A percentile compares a stretch with the other conserved stretches of the same genome.
Evolutionary conservation across 2,329 filamentous ascomycete species (phyloP).

Genomic region (Fonsecaea nubica): DNA sequence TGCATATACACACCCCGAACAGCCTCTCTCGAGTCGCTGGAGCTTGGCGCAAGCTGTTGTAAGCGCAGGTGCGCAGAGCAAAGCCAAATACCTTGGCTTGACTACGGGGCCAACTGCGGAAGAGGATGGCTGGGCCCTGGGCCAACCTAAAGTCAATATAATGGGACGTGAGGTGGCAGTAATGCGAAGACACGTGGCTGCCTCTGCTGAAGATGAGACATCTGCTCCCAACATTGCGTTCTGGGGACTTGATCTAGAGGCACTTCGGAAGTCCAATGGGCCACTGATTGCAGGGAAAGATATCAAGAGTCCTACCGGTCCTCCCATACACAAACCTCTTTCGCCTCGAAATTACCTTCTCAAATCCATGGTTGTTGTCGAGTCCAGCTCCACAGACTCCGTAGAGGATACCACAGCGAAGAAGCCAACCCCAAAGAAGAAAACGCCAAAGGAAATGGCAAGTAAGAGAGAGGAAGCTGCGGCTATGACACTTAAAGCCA

Average conservation of each 20-base stretch:
- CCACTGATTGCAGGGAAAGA: conserved; percentile 36
- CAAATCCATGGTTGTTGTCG: conserved; percentile 51
- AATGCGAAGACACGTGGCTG: conserved; percentile 68
- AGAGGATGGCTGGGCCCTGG: conserved; percentile 74
- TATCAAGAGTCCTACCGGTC: conserved; percentile 50
- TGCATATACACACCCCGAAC: conserved; percentile 82
- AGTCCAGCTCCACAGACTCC: conserved; percentile 31
- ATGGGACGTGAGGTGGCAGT: conserved; percentile 77
- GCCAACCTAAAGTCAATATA: conserved; percentile 74
- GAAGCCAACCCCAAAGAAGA: conserved; percentile 38
- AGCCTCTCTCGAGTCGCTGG: conserved; percentile 81
- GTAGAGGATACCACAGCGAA: background rate
- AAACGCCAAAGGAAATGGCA: conserved; percentile 63
- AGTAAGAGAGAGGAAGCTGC: conserved; percentile 73
- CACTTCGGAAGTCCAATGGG: conserved; percentile 56
- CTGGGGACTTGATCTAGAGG: conserved; percentile 66
- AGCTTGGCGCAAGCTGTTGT: conserved; percentile 85
- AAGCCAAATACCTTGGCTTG: conserved; percentile 76
- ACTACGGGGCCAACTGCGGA: conserved; percentile 69
- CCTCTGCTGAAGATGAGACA: conserved; percentile 59
- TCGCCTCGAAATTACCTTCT: conserved; percentile 66
- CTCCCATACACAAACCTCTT: conserved; percentile 78
- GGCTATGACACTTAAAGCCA: conserved; percentile 70
- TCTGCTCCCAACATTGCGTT: conserved; percentile 52
- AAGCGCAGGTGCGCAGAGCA: conserved; percentile 77